A percentile compares a stretch with the other conserved stretches of the same genome.
Conservation (phyloP, 1,284 basidiomycete genomes). For the Jaminaea rosea region DNA sequence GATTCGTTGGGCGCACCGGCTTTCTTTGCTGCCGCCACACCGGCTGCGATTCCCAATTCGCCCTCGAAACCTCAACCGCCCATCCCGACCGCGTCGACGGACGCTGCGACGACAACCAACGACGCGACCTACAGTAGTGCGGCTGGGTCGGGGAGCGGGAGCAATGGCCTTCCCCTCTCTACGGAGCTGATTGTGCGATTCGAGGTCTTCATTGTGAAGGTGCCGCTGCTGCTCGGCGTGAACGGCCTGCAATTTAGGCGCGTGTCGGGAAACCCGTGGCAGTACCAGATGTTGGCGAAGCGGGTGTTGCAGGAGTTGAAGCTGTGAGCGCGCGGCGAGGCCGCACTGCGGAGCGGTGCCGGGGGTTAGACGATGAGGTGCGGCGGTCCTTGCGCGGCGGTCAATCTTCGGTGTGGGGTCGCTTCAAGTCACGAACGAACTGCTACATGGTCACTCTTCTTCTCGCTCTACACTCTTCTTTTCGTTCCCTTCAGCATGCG, state of each 20-base stretch:
- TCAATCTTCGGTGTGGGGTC: no score
- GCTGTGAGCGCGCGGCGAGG: no score
- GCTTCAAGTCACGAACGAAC: no score
- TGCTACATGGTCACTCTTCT: no score
- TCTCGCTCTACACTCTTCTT: no score
- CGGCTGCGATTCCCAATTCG: background rate
- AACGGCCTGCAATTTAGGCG: slow-evolving; percentile 94
- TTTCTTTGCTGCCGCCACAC: background rate
- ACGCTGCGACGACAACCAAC: background rate
- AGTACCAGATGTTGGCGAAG: slow-evolving; percentile 86
- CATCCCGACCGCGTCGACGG: background rate
- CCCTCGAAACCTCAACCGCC: background rate
- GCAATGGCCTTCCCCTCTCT: background rate
- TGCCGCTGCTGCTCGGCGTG: slow-evolving; percentile 71
- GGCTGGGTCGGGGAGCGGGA: slow-evolving; percentile 18
- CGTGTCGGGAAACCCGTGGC: slow-evolving; percentile 86
- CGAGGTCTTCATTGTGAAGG: slow-evolving; percentile 45
- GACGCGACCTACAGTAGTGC: slow-evolving; percentile 6
- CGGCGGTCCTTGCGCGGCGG: no score
- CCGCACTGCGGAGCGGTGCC: background rate
- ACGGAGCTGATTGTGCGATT: slow-evolving; percentile 37
- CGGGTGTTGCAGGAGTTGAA: slow-evolving; percentile 86
- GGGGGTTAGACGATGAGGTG: no score
- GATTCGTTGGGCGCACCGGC: slow-evolving; percentile 22
- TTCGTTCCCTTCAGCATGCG: no score